phyloP scores from a whole-genome alignment of 2,329 filamentous ascomycete genomes.

The Penicillium decumbens region DNA sequence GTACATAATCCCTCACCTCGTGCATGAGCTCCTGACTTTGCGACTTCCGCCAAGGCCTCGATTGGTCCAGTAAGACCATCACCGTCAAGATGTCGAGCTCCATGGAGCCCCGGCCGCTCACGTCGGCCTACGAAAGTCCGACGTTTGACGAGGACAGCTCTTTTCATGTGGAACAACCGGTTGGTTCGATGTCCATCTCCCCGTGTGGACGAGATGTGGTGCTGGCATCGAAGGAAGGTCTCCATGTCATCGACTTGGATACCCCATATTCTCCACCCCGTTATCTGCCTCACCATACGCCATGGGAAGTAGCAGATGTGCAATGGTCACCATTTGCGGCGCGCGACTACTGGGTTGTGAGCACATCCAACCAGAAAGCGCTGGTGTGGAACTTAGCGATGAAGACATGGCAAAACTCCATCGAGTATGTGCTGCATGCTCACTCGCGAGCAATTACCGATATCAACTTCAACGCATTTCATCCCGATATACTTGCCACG shows the following conservation, averaged over 20 bases:
- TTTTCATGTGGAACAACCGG: constrained; percentile 72
- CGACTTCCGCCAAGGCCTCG: constrained; percentile 4
- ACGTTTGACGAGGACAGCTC: constrained; percentile 82
- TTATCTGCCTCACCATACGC: constrained; percentile 75
- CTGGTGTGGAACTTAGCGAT: constrained; percentile 88
- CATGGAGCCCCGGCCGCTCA: constrained; percentile 37
- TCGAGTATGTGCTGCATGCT: constrained; percentile 82
- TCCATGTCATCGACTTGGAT: constrained; percentile 89
- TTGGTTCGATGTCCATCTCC: constrained; percentile 89
- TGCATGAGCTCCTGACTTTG: constrained; percentile 2
- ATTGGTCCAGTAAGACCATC: constrained; percentile 10
- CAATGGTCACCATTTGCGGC: constrained; percentile 94
- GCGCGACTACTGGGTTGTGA: constrained; percentile 88
- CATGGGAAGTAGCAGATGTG: constrained; percentile 94
- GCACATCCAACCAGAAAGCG: constrained; percentile 89
- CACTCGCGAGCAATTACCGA: constrained; percentile 88
- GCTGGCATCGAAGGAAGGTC: constrained; percentile 80
- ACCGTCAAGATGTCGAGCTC: constrained; percentile 31
- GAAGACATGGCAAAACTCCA: constrained; percentile 65
- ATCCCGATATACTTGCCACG: constrained; percentile 82
- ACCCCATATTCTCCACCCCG: constrained; percentile 82
- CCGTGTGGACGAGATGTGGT: constrained; percentile 87
- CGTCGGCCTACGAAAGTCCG: constrained; percentile 71
- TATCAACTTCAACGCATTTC: constrained; percentile 91
- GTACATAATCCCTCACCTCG: background rate